Base-by-base conservation (phyloP, 2,329 filamentous ascomycete species). In the Cytospora leucostoma region DNA sequence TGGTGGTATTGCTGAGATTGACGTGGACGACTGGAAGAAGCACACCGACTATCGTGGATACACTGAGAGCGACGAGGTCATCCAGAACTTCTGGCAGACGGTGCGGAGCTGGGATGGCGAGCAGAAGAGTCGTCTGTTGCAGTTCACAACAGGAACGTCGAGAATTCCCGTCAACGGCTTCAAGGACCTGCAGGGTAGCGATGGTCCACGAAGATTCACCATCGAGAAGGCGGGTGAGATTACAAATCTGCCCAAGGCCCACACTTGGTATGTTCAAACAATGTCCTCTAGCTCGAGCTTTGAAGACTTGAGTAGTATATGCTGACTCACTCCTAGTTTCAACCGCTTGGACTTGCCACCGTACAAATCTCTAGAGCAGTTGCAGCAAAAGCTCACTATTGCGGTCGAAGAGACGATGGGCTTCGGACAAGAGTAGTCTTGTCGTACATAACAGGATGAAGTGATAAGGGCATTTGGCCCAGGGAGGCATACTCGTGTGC, bases 21-120 rank as follows among this genome's bases (percentile, higher is more conserved):
- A 99, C 73, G 94, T 99, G 17, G 95, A 99, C 65, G 95, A 99
- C 78, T 99, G 95, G 95, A 98, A 99, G 89, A 99, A 99, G 83
- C 95, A 99, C 79, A 99, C 95, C 54, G 95, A 99, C 74, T 99
- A 99, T 78, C 90, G 95, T 70, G 95, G 95, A 61, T 99, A 99
- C 83, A 97, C 96, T 11, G 95, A 99, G 79, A 93, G 89, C 63
- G 95, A 99, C 71, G 92, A 97, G 73, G 95, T 99, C 33, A 95
- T 99, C 69, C 91, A 96, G 76, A 93, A 96, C 82, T 99, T 99
- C 85, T 99, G 95, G 95, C 93, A 97, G 82, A 94, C 91, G 66
- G 95, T 99, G 68, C 89, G 94, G 69, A 92, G 87, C 66, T 99
- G 95, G 95, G 95, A 99, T 75, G 93, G 95, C 34, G 95, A 99